Conservation (phyloP, 2,329 filamentous ascomycete species). For the Penicillium corylophilum region DNA sequence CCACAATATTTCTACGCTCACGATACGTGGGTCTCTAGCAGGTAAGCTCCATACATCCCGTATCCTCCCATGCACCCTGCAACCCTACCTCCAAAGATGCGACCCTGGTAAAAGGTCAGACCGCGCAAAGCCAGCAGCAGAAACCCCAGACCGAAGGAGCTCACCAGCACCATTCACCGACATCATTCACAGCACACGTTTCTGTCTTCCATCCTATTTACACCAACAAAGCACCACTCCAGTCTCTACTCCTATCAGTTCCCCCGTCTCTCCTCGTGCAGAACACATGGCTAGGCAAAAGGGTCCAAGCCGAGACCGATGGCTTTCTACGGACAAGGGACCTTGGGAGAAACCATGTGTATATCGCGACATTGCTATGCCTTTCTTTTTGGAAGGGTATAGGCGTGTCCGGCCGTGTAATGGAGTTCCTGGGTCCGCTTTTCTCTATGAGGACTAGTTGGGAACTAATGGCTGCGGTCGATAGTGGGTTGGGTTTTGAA, state of each 20-base stretch:
- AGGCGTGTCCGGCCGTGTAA: constrained; percentile 29
- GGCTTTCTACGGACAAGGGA: constrained; percentile 14
- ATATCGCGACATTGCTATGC: constrained; percentile 11
- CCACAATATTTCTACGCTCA: not conserved
- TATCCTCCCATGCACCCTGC: not conserved
- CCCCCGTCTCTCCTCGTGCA: constrained; percentile 11
- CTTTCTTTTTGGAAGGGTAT: not conserved
- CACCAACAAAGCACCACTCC: not conserved
- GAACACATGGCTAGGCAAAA: constrained; percentile 27
- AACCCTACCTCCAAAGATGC: constrained; percentile 41
- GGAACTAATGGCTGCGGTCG: constrained; percentile 47
- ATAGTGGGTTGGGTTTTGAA: constrained; percentile 23
- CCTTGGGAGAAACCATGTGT: constrained; percentile 27
- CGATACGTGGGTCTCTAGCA: not conserved
- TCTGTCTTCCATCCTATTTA: constrained; percentile 2
- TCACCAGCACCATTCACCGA: constrained; percentile 2
- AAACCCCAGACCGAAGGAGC: constrained; percentile 25
- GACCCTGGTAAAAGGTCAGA: constrained; percentile 50
- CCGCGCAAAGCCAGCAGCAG: constrained; percentile 20
- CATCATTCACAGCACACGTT: constrained; percentile 6
- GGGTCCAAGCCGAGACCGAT: constrained; percentile 26
- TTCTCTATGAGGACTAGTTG: constrained; percentile 40
- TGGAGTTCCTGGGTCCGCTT: constrained; percentile 44
- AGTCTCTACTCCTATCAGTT: not conserved
- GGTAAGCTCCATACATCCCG: constrained; percentile 5